These are phyloP conservation scores for Fusarium torreyae DNA, from an alignment of 2,329 filamentous ascomycete genomes.

Conservation along the genomic window DNA sequence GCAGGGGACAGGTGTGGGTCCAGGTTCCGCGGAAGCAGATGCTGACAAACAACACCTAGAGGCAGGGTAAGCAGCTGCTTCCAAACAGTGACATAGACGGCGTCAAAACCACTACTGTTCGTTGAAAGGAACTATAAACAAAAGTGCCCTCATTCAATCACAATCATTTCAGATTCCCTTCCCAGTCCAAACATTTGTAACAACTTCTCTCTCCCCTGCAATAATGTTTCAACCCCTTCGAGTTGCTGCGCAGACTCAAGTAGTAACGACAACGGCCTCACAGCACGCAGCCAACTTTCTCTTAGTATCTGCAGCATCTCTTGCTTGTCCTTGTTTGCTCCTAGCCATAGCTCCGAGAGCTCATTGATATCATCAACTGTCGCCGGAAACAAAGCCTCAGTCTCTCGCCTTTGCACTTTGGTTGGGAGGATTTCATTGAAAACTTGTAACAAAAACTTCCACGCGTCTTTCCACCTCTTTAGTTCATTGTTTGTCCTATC, in stretches of 20 bases:
- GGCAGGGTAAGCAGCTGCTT: too few relatives aligned
- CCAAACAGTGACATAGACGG: too few relatives aligned
- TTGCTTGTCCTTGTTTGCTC: neutral
- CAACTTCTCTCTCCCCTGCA: conserved; percentile 8
- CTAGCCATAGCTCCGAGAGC: conserved; percentile 12
- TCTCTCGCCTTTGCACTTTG: neutral
- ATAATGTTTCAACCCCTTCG: neutral
- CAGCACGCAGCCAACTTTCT: neutral
- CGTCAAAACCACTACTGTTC: too few relatives aligned
- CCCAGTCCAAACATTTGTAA: conserved; percentile 16
- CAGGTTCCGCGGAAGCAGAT: too few relatives aligned
- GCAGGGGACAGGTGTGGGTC: too few relatives aligned
- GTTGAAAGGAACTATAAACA: too few relatives aligned
- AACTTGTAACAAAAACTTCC: conserved; percentile 11
- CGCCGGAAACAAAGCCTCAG: neutral
- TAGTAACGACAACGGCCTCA: neutral
- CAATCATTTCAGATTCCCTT: conserved; percentile 16
- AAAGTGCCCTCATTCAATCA: neutral
- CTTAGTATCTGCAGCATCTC: neutral
- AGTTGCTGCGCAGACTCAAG: conserved; percentile 3
- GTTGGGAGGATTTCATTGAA: neutral
- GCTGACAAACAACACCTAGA: too few relatives aligned
- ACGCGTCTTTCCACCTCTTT: neutral
- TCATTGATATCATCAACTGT: conserved; percentile 4
- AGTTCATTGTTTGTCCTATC: neutral